Evolutionary conservation across 1,284 basidiomycete species (phyloP).

Genomic region (Tilletia walkeri): DNA sequence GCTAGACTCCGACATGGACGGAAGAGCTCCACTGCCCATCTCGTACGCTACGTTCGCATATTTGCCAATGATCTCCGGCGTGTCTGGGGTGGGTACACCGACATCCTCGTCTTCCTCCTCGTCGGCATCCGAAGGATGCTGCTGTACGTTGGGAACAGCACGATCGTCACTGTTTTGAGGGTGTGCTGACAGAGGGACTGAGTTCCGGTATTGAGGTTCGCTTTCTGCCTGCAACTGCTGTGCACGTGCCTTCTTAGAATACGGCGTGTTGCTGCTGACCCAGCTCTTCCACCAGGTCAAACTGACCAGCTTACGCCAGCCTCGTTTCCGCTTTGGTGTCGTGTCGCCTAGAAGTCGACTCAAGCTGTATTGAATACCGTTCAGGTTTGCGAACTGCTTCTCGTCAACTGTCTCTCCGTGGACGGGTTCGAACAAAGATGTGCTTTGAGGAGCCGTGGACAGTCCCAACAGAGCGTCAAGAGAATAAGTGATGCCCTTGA

Average conservation of each 20-base stretch:
- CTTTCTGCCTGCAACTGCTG: not conserved
- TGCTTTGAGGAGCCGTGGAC: slow-evolving; percentile 34
- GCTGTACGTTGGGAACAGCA: slow-evolving; percentile 16
- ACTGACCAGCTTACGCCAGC: slow-evolving; percentile 16
- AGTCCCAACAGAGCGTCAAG: slow-evolving; percentile 75
- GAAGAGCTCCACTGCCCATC: slow-evolving; percentile 49
- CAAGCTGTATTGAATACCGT: slow-evolving; percentile 92
- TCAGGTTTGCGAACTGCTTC: slow-evolving; percentile 88
- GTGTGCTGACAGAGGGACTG: not conserved
- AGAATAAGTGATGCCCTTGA: slow-evolving; percentile 94
- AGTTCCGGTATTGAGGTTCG: not conserved
- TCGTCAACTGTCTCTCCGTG: slow-evolving; percentile 70
- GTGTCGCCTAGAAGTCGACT: slow-evolving; percentile 65
- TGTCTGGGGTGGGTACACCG: slow-evolving; percentile 50
- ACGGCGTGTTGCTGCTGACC: slow-evolving; percentile 19
- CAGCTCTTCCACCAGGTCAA: slow-evolving; percentile 21
- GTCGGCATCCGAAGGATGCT: slow-evolving; percentile 22
- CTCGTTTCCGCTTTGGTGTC: slow-evolving; percentile 21
- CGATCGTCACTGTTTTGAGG: slow-evolving; percentile 5
- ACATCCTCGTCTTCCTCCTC: slow-evolving; percentile 51
- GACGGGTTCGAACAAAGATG: slow-evolving; percentile 6
- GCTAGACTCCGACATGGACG: slow-evolving; percentile 45
- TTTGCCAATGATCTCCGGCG: slow-evolving; percentile 50
- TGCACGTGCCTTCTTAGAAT: not conserved
- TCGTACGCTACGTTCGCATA: slow-evolving; percentile 54